Evolutionary conservation across 306 rosid species (phyloP).

Genomic region (Castanea mollissima): DNA sequence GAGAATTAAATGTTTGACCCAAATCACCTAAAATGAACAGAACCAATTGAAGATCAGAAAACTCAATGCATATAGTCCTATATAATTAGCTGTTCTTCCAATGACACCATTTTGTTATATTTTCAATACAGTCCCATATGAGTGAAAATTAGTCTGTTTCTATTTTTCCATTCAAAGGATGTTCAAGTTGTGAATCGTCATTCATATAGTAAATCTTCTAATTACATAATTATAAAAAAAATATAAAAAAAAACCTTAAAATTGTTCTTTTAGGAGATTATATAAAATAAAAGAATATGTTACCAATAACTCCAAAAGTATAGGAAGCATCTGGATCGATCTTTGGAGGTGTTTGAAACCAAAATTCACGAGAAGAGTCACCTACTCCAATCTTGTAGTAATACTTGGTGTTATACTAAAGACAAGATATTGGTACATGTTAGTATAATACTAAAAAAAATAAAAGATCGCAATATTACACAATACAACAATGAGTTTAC

Average conservation of each 20-base stretch:
- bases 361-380: slow-evolving; percentile 81
- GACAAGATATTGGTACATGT: slow-evolving; percentile 9
- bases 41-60: not conserved
- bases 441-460: not conserved
- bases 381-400: slow-evolving; percentile 84
- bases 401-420: slow-evolving; percentile 76
- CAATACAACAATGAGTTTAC: not conserved
- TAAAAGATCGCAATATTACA: not conserved
- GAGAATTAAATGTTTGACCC: slow-evolving; percentile 96
- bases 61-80: not conserved
- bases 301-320: slow-evolving; percentile 95
- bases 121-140: not conserved
- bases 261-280: slow-evolving; percentile 2
- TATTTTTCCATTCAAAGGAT: not conserved
- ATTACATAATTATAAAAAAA: not conserved
- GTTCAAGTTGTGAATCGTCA: not conserved
- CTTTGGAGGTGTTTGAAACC: slow-evolving; percentile 80
- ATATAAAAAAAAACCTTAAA: not conserved
- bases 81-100: not conserved
- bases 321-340: slow-evolving; percentile 66
- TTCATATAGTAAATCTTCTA: not conserved
- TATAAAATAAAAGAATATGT: slow-evolving; percentile 23
- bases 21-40: slow-evolving; percentile 70
- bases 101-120: not conserved
- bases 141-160: not conserved